Evolutionary conservation across 2,329 filamentous ascomycete genomes (phyloP).

Genomic region (Akanthomyces uredinophilus): DNA sequence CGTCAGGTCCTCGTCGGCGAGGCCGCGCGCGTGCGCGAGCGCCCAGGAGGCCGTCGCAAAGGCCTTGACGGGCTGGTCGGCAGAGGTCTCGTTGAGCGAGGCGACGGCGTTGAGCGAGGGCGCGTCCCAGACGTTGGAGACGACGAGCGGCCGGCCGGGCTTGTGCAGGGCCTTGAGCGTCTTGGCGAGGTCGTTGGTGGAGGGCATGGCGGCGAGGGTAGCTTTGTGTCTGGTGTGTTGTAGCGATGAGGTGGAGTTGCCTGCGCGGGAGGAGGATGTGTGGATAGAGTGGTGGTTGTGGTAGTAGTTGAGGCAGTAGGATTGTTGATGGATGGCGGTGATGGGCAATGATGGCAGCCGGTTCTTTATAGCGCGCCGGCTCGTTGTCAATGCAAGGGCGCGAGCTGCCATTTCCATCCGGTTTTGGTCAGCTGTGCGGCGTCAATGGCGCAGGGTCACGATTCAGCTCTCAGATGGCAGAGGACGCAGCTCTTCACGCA

Average conservation of each 20-base stretch:
- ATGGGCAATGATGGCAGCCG: not conserved
- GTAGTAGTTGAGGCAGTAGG: not conserved
- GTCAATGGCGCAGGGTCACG: not conserved
- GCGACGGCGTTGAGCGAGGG: conserved; percentile 42
- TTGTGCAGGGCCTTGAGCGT: conserved; percentile 41
- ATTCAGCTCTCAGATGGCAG: not conserved
- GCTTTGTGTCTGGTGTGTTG: not conserved
- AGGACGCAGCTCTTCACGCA: not conserved
- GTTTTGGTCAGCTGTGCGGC: not conserved
- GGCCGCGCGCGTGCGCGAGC: conserved; percentile 40
- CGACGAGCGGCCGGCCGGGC: conserved; percentile 45
- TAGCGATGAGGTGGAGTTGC: not conserved
- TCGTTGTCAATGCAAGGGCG: conserved; percentile 1
- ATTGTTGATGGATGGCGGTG: not conserved
- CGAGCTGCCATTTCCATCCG: not conserved
- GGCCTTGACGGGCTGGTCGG: conserved; percentile 33
- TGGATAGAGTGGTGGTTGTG: not conserved
- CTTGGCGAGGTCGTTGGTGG: conserved; percentile 29
- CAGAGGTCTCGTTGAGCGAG: conserved; percentile 30
- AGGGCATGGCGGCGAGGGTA: conserved; percentile 16
- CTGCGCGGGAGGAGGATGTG: not conserved
- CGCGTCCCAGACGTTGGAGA: conserved; percentile 53
- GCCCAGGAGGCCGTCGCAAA: conserved; percentile 48
- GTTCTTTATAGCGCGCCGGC: not conserved
- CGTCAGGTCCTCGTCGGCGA: conserved; percentile 44